These are phyloP conservation scores for Botryosphaeria dothidea DNA, from an alignment of 2,329 filamentous ascomycete genomes.

Conservation along the genomic window DNA sequence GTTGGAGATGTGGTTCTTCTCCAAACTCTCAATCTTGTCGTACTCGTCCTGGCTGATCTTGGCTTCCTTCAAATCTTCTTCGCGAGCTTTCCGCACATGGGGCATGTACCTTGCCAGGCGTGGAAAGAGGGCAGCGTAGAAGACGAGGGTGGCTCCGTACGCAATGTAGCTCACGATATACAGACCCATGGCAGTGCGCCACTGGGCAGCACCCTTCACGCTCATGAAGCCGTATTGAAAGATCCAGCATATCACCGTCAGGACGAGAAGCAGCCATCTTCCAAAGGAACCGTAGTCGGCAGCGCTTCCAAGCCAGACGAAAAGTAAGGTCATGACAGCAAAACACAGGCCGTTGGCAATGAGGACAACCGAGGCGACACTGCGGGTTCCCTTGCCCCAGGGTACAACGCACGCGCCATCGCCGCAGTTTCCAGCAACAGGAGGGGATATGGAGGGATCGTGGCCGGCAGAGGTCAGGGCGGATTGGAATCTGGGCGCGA, in stretches of 20 bases:
- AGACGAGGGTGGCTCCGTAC: slow-evolving; percentile 57
- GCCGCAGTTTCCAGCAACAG: slow-evolving; percentile 52
- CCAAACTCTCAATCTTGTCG: slow-evolving; percentile 61
- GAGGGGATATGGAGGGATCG: slow-evolving; percentile 53
- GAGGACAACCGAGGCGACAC: slow-evolving; percentile 67
- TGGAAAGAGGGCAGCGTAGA: slow-evolving; percentile 54
- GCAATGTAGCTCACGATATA: slow-evolving; percentile 68
- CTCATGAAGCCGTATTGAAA: slow-evolving; percentile 69
- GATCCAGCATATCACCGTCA: slow-evolving; percentile 62
- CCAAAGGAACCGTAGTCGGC: slow-evolving; percentile 59
- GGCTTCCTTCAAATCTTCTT: slow-evolving; percentile 48
- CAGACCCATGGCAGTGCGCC: slow-evolving; percentile 61
- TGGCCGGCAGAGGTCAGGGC: slow-evolving; percentile 52
- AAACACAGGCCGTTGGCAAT: slow-evolving; percentile 69
- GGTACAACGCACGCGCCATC: slow-evolving; percentile 22
- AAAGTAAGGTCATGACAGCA: slow-evolving; percentile 62
- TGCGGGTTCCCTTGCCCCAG: slow-evolving; percentile 38
- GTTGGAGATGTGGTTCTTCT: slow-evolving; percentile 65
- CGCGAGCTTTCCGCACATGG: slow-evolving; percentile 53
- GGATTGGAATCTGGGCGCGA: slow-evolving; percentile 2
- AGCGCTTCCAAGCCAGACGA: slow-evolving; percentile 54
- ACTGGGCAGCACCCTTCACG: slow-evolving; percentile 61
- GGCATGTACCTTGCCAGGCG: slow-evolving; percentile 57
- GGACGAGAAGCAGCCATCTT: slow-evolving; percentile 62
- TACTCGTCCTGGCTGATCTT: slow-evolving; percentile 61